Base-by-base conservation (phyloP, 495 filamentous ascomycete species). In the Talaromyces wortmannii region DNA sequence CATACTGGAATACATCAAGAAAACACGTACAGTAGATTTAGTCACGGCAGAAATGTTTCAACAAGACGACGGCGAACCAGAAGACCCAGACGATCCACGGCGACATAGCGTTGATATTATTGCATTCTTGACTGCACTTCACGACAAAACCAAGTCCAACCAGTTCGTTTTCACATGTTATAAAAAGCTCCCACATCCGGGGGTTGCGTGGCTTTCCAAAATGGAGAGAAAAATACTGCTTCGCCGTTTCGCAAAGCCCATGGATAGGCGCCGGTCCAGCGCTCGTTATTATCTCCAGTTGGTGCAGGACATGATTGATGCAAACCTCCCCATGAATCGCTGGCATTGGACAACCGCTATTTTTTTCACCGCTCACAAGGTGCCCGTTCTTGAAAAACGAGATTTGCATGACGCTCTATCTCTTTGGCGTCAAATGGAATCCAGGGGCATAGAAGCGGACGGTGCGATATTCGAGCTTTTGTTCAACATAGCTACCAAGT, bases 361-460 rank as follows among this genome's bases (percentile, higher is more conserved):
- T 23, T 79, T 86, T 15, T 89, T 94, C 59, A 85, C 85, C 23
- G 83, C 84, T 31, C 84, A 85, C 45, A 87, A 87, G 58, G 82
- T 86, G 43, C 75, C 79, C n/a, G 75, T 59, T 16, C 78, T 88
- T 8, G 77, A 80, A 13, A 79, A 79, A 42, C 64, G 72, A 16
- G 87, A 96, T 55, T 72, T 91, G 7, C 78, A 88, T 54, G 71
- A 81, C 18, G 87, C 90, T 2, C 80, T 97, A 15, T 77, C 84
- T 32, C 69, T 94, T n/a, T 97, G 91, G 90, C 82, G 83, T 53
- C 82, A 90, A 59, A 96, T 96, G 87, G 94, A 97, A 67, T 70
- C 82, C n/a, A 83, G 83, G 15, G 78, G 80, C 5, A 67, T 91
- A n/a, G 62, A 71, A 57, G 79, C 75, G 32, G 87, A 83, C 58